phyloP scores from a whole-genome alignment of 1,284 basidiomycete genomes.

The Hymenochaete sp. region DNA sequence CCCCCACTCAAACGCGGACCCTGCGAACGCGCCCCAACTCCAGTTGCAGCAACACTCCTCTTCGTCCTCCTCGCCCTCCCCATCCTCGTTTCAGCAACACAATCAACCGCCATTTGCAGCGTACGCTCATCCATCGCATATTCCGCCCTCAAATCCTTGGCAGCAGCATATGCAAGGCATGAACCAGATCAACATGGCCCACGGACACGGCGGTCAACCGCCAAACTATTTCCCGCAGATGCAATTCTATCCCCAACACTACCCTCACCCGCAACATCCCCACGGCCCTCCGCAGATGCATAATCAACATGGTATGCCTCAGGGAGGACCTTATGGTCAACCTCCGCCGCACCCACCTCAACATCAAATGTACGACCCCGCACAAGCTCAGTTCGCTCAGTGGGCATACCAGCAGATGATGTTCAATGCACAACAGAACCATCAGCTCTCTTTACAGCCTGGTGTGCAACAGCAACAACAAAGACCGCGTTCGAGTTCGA shows the following conservation, averaged over 20 bases:
- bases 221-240: slow-evolving; percentile 17
- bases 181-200: slow-evolving; percentile 12
- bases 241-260: slow-evolving; percentile 30
- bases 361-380: slow-evolving; percentile 63
- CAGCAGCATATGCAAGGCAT: slow-evolving; percentile 15
- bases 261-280: slow-evolving; percentile 32
- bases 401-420: slow-evolving; percentile 86
- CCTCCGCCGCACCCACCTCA: no score
- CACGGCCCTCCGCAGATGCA: slow-evolving; percentile 26
- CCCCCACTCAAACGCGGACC: slow-evolving; percentile 14
- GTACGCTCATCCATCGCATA: slow-evolving; percentile 10
- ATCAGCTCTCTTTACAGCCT: slow-evolving; percentile 29
- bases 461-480: slow-evolving; percentile 29
- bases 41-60: slow-evolving; percentile 11
- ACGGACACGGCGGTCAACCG: slow-evolving; percentile 7
- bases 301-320: slow-evolving; percentile 22
- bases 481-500: slow-evolving; percentile 19
- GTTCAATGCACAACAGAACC: slow-evolving; percentile 58
- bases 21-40: slow-evolving; percentile 3
- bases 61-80: slow-evolving; percentile 9
- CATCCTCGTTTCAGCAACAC: slow-evolving; percentile 14
- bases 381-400: slow-evolving; percentile 71
- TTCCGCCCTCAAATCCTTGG: slow-evolving; percentile 2
- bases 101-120: no score
- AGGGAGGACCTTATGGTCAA: slow-evolving; percentile 28